Evolutionary conservation across 2,329 filamentous ascomycete species (phyloP).

Genomic region (Conoideocrella luteorostrata): DNA sequence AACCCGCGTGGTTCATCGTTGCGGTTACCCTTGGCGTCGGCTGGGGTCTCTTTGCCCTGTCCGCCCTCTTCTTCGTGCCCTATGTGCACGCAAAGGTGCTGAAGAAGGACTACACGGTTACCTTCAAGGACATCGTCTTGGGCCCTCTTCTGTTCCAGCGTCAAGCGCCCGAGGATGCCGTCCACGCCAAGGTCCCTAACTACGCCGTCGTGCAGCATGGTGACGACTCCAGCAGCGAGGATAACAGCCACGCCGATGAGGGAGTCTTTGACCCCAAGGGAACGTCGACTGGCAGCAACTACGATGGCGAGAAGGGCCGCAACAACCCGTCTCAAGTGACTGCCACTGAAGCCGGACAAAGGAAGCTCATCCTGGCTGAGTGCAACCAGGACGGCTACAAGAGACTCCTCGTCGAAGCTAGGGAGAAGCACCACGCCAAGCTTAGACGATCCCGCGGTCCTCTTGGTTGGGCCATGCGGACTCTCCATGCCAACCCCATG

Average conservation of each 20-base stretch:
- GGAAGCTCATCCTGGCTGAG: conserved; percentile 42
- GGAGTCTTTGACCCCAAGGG: conserved; percentile 19
- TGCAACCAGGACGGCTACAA: conserved; percentile 50
- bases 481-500: conserved; percentile 66
- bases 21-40: conserved; percentile 60
- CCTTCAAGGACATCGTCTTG: conserved; percentile 54
- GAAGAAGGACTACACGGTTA: conserved; percentile 59
- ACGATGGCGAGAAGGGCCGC: background rate
- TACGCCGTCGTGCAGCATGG: conserved; percentile 71
- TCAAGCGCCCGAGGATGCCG: conserved; percentile 43
- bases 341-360: conserved; percentile 35
- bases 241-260: conserved; percentile 20
- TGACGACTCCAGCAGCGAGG: conserved; percentile 28
- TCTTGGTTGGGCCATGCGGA: conserved; percentile 79
- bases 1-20: conserved; percentile 61
- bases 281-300: background rate
- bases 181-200: conserved; percentile 58
- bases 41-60: conserved; percentile 49
- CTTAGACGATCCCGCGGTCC: conserved; percentile 58
- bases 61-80: conserved; percentile 67
- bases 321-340: conserved; percentile 10
- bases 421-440: conserved; percentile 54
- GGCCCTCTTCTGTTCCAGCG: conserved; percentile 62
- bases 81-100: conserved; percentile 61
- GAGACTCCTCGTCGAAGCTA: conserved; percentile 50